Conservation (phyloP, 169 alveolate species). For the Eimeria maxima region DNA sequence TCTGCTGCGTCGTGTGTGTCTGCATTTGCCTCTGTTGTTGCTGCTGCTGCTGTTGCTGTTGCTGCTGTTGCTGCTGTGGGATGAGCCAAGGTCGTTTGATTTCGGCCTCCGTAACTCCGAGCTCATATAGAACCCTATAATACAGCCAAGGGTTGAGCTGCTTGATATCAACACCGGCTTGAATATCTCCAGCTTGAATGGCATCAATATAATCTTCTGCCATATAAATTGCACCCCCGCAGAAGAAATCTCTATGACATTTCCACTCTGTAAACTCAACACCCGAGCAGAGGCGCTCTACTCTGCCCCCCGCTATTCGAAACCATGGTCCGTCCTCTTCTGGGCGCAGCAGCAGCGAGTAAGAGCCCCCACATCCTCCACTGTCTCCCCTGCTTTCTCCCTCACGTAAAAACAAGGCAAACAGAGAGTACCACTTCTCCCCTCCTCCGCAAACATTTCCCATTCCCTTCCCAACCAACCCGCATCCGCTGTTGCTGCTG, state of each 20-base stretch:
- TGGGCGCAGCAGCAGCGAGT: conserved; percentile 92
- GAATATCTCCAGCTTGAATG: conserved; percentile 87
- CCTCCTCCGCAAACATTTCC: conserved; percentile 41
- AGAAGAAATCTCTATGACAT: conserved; percentile 94
- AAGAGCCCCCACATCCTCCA: conserved; percentile 77
- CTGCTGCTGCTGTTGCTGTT: background rate
- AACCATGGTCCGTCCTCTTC: conserved; percentile 96
- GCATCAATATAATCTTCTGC: conserved; percentile 91
- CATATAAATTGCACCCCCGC: conserved; percentile 93
- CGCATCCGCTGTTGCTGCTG: background rate
- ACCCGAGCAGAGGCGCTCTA: conserved; percentile 89
- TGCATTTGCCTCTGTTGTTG: background rate
- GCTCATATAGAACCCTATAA: conserved; percentile 84
- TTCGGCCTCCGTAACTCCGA: conserved; percentile 90
- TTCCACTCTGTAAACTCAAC: conserved; percentile 95
- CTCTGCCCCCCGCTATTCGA: conserved; percentile 91
- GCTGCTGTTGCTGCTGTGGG: conserved; percentile 23
- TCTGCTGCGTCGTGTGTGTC: background rate
- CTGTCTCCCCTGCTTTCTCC: conserved; percentile 88
- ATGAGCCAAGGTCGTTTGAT: conserved; percentile 78
- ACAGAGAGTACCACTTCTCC: conserved; percentile 92
- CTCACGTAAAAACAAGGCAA: conserved; percentile 90
- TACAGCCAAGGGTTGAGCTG: conserved; percentile 88
- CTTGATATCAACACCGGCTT: conserved; percentile 88
- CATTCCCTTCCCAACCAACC: background rate